These are phyloP conservation scores for Eragrostis tef DNA, from an alignment of 202 grass and related monocot genomes.

Conservation along the genomic window DNA sequence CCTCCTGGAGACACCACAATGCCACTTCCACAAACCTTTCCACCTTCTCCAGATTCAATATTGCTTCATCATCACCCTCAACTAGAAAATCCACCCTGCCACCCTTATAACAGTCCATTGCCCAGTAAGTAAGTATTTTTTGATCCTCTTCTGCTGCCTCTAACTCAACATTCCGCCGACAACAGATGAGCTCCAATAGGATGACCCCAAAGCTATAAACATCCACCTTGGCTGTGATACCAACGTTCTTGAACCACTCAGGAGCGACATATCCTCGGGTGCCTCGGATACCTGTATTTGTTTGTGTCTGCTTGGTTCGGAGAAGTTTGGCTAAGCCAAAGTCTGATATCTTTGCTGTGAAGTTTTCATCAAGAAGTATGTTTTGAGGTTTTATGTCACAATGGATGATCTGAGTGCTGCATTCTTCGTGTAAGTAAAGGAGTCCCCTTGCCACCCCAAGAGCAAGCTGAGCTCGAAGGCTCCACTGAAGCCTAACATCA, in stretches of 20 bases:
- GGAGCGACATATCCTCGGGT: conserved; percentile 79
- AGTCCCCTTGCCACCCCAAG: conserved; percentile 61
- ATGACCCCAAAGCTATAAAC: conserved; percentile 80
- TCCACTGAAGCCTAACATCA: conserved; percentile 47
- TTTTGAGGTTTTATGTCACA: conserved; percentile 87
- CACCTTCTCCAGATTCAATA: conserved; percentile 47
- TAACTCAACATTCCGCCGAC: conserved; percentile 56
- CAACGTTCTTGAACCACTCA: conserved; percentile 74
- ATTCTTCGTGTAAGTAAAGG: conserved; percentile 78
- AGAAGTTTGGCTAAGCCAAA: conserved; percentile 85
- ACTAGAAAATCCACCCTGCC: conserved; percentile 59
- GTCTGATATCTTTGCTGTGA: conserved; percentile 66
- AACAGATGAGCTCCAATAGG: conserved; percentile 71
- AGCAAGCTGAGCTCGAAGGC: conserved; percentile 49
- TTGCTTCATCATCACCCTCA: conserved; percentile 55
- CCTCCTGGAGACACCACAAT: conserved; percentile 84
- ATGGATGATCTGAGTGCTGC: conserved; percentile 71
- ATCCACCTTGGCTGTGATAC: conserved; percentile 66
- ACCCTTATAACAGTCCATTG: conserved; percentile 57
- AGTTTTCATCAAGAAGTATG: conserved; percentile 57
- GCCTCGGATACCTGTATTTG: conserved; percentile 63
- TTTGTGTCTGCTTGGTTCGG: conserved; percentile 58
- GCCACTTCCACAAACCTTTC: conserved; percentile 64
- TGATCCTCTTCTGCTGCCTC: conserved; percentile 26
- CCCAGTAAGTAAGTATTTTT: conserved; percentile 58